phyloP scores from a whole-genome alignment of 306 rosid genomes.

The Aeschynomene evenia region DNA sequence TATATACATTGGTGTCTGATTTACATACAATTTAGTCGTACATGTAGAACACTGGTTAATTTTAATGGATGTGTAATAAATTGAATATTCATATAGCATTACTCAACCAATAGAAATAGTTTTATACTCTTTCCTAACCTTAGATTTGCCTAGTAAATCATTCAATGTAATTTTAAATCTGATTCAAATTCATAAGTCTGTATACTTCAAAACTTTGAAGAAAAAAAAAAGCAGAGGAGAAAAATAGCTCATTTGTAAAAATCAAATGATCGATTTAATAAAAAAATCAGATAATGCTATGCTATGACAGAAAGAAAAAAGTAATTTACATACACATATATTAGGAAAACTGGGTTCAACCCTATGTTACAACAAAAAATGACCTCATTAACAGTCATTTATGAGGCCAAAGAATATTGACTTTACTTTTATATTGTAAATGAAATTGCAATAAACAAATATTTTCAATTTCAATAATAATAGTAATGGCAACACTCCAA shows the following conservation, averaged over 20 bases:
- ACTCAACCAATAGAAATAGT: too few species aligned
- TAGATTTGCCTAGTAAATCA: neutral
- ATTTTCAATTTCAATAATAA: constrained; percentile 16
- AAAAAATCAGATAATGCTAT: too few species aligned
- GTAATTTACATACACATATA: constrained; percentile 6
- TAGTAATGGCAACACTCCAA: constrained; percentile 4
- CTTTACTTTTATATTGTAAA: constrained; percentile 17
- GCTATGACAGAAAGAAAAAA: neutral
- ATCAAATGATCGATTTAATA: neutral
- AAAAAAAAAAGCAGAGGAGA: neutral
- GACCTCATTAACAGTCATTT: constrained; percentile 39
- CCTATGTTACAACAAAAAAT: constrained; percentile 35
- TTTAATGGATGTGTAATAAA: too few species aligned
- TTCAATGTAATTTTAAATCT: neutral
- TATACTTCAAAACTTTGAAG: neutral
- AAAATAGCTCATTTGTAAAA: too few species aligned
- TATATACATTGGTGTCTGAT: too few species aligned
- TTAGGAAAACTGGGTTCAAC: constrained; percentile 16
- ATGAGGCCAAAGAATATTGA: constrained; percentile 73
- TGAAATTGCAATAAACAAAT: constrained; percentile 35
- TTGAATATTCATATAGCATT: too few species aligned
- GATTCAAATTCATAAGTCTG: neutral
- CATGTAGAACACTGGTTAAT: too few species aligned
- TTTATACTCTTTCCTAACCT: too few species aligned
- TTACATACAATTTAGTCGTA: too few species aligned